Conservation (phyloP, 441 rosid genomes). For the Corymbia citriodora region DNA sequence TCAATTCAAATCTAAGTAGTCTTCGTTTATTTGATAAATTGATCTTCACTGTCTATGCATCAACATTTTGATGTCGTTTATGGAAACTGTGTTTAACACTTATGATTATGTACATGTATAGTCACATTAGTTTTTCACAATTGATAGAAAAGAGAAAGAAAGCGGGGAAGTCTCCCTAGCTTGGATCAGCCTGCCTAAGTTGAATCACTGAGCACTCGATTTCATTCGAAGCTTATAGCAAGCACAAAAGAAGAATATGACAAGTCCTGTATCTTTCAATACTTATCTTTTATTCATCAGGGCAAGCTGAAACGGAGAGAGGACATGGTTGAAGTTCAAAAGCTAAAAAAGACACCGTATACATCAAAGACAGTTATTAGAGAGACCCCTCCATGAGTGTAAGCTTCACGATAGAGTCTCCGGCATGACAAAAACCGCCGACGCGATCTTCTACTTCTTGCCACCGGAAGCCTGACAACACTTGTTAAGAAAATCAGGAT, state of each 20-base stretch:
- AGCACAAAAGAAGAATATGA: not conserved
- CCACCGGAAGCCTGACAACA: not conserved
- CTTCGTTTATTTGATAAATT: not conserved
- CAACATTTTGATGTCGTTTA: fast-evolving
- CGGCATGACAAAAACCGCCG: not conserved
- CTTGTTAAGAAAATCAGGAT: not conserved
- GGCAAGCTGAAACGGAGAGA: not conserved
- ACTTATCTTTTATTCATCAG: not conserved
- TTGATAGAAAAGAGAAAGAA: not conserved
- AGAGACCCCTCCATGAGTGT: not conserved
- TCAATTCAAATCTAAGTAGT: not conserved
- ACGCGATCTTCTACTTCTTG: not conserved
- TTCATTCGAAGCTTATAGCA: not conserved
- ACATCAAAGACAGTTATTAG: not conserved
- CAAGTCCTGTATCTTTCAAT: not conserved
- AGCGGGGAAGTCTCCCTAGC: not conserved
- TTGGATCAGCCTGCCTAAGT: not conserved
- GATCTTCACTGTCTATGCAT: not conserved
- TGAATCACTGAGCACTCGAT: not conserved
- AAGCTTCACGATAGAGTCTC: not conserved
- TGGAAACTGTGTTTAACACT: not conserved
- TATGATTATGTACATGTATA: fast-evolving
- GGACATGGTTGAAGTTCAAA: not conserved
- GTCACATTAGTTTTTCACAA: not conserved
- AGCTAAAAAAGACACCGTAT: not conserved